Conservation (phyloP, 2,329 filamentous ascomycete species). For the Pseudogymnoascus sp. region DNA sequence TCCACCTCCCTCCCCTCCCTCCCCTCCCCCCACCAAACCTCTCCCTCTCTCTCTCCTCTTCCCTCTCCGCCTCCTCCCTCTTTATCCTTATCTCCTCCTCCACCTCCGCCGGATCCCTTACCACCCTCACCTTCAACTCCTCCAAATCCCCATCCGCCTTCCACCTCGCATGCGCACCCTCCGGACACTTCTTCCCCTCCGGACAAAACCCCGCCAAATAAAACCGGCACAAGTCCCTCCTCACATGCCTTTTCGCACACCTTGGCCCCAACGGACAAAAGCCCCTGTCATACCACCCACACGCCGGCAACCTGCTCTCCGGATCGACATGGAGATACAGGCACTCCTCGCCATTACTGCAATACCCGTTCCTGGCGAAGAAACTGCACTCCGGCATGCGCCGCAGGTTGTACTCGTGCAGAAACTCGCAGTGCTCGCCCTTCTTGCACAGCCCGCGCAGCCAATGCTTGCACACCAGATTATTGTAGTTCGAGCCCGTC, state of each 20-base stretch:
- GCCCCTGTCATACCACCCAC: conserved; percentile 86
- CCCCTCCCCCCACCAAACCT: conserved; percentile 28
- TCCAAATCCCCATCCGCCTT: conserved; percentile 59
- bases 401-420: conserved; percentile 96
- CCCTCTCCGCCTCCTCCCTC: conserved; percentile 43
- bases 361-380: conserved; percentile 87
- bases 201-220: conserved; percentile 95
- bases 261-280: conserved; percentile 86
- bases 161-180: conserved; percentile 78
- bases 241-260: conserved; percentile 83
- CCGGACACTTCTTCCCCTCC: conserved; percentile 66
- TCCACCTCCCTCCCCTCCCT: conserved; percentile 24
- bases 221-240: conserved; percentile 69
- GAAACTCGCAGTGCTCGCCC: conserved; percentile 90
- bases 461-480: conserved; percentile 97
- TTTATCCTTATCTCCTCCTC: conserved; percentile 52
- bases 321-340: conserved; percentile 86
- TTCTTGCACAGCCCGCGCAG: conserved; percentile 96
- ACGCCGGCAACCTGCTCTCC: conserved; percentile 67
- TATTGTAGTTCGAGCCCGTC: conserved; percentile 52
- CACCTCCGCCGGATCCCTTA: conserved; percentile 43
- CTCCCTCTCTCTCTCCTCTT: conserved; percentile 36
- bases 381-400: conserved; percentile 99
- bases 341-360: conserved; percentile 94
- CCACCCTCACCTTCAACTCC: conserved; percentile 63